Evolutionary conservation across 345 rosid species (phyloP).

Genomic region (Eutrema yunnanense): DNA sequence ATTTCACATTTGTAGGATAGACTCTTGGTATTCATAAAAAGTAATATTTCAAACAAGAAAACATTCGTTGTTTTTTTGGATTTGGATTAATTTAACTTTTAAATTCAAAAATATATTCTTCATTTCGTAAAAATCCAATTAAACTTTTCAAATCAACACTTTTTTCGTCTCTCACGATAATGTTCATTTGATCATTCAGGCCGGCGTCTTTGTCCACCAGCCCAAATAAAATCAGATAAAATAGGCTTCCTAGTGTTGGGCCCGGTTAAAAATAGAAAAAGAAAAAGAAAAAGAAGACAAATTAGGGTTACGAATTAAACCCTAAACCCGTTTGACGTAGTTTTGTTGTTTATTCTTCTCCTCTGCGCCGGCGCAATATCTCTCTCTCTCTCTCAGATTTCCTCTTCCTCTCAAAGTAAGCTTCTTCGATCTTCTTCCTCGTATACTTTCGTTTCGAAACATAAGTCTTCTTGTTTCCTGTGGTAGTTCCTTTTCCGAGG

Average conservation of each 20-base stretch:
- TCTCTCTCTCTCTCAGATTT: background rate
- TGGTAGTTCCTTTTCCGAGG: background rate
- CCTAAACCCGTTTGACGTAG: conserved; percentile 13
- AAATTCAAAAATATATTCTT: too few species aligned
- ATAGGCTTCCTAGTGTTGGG: background rate
- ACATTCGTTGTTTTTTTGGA: too few species aligned
- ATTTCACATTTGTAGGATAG: too few species aligned
- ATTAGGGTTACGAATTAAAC: conserved; percentile 8
- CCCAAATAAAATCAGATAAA: background rate
- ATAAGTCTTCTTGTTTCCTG: background rate
- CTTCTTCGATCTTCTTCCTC: conserved; percentile 1
- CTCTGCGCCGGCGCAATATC: conserved; percentile 15
- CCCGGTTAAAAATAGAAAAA: background rate
- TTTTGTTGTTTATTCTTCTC: background rate
- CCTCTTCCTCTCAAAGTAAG: background rate
- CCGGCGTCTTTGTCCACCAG: background rate
- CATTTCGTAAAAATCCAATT: background rate
- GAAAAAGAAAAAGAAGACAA: background rate
- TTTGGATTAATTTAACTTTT: too few species aligned
- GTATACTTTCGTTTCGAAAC: background rate
- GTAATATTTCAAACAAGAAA: too few species aligned
- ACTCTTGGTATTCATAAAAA: too few species aligned
- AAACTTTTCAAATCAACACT: background rate
- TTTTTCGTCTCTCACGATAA: background rate
- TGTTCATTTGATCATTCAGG: background rate